These are phyloP conservation scores for Ustilago crameri DNA, from an alignment of 1,284 basidiomycete species.

Conservation along the genomic window DNA sequence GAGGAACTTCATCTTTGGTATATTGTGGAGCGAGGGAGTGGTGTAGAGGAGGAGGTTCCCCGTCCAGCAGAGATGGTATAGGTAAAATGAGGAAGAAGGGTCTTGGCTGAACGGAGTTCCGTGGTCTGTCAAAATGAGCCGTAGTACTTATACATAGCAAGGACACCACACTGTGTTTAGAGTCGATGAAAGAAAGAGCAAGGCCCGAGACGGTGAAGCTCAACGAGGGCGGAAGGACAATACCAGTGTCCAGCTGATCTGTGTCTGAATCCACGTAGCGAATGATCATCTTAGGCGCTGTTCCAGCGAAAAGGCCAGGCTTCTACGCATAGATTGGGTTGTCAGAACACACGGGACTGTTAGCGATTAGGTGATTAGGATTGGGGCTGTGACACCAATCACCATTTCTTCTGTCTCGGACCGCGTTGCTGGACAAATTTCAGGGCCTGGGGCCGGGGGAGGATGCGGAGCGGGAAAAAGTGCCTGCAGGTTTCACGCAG, in stretches of 20 bases:
- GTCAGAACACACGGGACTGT: conserved; percentile 2
- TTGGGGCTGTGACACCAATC: neutral
- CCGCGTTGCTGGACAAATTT: neutral
- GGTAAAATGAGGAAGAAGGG: neutral
- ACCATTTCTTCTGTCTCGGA: no score
- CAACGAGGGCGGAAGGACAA: no score
- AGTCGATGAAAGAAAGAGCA: neutral
- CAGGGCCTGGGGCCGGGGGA: neutral
- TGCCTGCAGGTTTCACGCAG: neutral
- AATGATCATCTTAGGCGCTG: neutral
- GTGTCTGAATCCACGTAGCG: neutral
- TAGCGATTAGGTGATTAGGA: no score
- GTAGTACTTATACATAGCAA: conserved; percentile 28
- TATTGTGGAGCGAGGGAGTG: neutral
- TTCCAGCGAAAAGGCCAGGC: neutral
- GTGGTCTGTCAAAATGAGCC: conserved; percentile 25
- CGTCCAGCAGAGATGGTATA: conserved; percentile 23
- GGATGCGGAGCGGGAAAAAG: neutral
- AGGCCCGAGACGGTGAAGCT: neutral
- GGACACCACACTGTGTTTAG: neutral
- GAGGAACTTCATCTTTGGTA: conserved; percentile 42
- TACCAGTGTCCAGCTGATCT: neutral
- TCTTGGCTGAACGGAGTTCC: conserved; percentile 9
- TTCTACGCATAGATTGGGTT: neutral
- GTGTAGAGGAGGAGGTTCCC: conserved; percentile 19